A percentile compares a stretch with the other conserved stretches of the same genome.
Conservation (phyloP, 352 stramenopile species). For the Plasmopara muralis region DNA sequence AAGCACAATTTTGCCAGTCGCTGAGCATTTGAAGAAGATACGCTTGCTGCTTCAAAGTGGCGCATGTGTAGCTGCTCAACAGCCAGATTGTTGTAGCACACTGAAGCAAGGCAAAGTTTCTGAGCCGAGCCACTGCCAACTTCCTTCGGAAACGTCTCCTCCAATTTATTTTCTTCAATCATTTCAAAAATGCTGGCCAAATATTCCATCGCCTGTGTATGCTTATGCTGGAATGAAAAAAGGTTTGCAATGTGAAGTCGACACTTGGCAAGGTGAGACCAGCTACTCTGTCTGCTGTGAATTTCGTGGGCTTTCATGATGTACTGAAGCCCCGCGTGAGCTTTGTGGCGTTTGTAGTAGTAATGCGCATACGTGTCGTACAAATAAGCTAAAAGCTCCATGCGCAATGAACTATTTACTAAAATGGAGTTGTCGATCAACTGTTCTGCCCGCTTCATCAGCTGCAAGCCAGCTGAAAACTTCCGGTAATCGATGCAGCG, state of each 20-base stretch:
- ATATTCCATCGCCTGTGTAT: slow-evolving; percentile 69
- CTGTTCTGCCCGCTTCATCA: slow-evolving; percentile 77
- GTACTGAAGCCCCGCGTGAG: slow-evolving; percentile 77
- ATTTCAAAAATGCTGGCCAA: slow-evolving; percentile 83
- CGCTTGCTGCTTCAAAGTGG: slow-evolving; percentile 70
- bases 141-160: slow-evolving; percentile 27
- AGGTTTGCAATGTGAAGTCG: slow-evolving; percentile 79
- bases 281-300: slow-evolving; percentile 64
- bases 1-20: slow-evolving; percentile 86
- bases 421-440: slow-evolving; percentile 76
- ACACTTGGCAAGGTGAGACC: slow-evolving; percentile 86
- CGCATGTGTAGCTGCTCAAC: slow-evolving; percentile 85
- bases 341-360: slow-evolving; percentile 83
- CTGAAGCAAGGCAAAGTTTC: slow-evolving; percentile 84
- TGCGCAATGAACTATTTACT: slow-evolving; percentile 33
- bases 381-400: slow-evolving; percentile 76
- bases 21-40: slow-evolving; percentile 80
- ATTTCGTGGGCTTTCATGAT: slow-evolving; percentile 80
- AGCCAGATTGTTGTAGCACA: slow-evolving; percentile 91
- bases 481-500: slow-evolving; percentile 79
- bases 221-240: slow-evolving; percentile 67
- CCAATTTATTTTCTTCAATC: slow-evolving; percentile 85
- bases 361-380: slow-evolving; percentile 88
- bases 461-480: slow-evolving; percentile 65
- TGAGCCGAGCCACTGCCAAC: slow-evolving; percentile 59